phyloP scores from a whole-genome alignment of 768 basidiomycete species.

The Leccinum olivaceopallidum region DNA sequence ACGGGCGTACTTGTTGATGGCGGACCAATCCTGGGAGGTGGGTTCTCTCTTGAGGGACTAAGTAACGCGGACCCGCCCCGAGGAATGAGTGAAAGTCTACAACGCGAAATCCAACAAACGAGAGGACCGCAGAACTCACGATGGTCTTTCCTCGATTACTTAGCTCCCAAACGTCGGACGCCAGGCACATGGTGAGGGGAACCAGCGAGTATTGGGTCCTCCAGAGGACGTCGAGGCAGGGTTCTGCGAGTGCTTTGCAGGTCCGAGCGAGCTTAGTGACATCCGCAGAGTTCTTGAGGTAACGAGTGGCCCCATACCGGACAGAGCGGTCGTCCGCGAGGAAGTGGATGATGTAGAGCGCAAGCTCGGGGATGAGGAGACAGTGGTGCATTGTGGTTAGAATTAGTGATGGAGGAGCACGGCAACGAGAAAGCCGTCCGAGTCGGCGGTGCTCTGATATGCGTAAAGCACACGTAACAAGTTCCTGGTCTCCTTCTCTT shows the following conservation, averaged over 20 bases:
- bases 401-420: neutral
- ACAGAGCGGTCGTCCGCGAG: constrained; percentile 24
- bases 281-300: constrained; percentile 21
- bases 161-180: constrained; percentile 25
- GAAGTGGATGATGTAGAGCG: constrained; percentile 24
- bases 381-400: constrained; percentile 24
- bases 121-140: constrained; percentile 17
- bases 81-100: neutral
- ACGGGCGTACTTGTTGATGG: constrained; percentile 24
- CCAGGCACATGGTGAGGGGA: constrained; percentile 32
- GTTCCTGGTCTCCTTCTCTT: too few species aligned
- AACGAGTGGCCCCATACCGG: constrained; percentile 16
- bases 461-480: too few species aligned
- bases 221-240: constrained; percentile 34
- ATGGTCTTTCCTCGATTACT: constrained; percentile 18
- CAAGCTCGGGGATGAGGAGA: constrained; percentile 29
- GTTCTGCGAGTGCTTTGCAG: constrained; percentile 29
- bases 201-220: constrained; percentile 28
- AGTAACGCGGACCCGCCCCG: neutral
- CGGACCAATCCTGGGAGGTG: constrained; percentile 23
- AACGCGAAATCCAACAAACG: neutral
- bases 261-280: constrained; percentile 30
- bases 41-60: constrained; percentile 26
- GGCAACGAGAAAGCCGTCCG: neutral
- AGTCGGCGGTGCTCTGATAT: neutral